Conservation (phyloP, 2,329 filamentous ascomycete species). For the Trichoderma sp. region DNA sequence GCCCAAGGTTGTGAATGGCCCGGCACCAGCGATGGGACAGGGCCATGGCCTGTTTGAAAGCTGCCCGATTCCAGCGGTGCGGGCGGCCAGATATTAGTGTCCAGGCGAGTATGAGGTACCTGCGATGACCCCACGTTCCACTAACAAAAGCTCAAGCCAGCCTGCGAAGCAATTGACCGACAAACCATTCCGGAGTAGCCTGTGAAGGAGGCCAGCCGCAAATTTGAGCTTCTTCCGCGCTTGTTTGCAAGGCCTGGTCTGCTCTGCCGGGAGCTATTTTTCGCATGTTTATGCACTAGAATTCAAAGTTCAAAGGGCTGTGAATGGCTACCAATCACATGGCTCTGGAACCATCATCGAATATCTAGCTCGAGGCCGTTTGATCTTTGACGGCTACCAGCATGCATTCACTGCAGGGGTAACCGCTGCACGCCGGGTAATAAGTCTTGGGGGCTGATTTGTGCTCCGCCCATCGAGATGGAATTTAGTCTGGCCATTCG, state of each 20-base stretch:
- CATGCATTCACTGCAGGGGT: slow-evolving; percentile 20
- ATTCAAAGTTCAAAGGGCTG: slow-evolving; percentile 3
- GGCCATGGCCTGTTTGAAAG: slow-evolving; percentile 13
- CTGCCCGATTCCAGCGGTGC: slow-evolving; percentile 11
- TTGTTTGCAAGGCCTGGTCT: not conserved
- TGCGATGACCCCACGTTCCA: slow-evolving; percentile 15
- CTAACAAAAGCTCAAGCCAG: not conserved
- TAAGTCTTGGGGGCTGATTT: slow-evolving; percentile 14
- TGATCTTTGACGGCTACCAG: slow-evolving; percentile 20
- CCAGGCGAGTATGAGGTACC: slow-evolving; percentile 1
- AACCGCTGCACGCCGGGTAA: slow-evolving; percentile 17
- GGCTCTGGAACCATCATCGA: not conserved
- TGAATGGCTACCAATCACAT: slow-evolving; percentile 18
- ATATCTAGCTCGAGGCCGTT: slow-evolving; percentile 13
- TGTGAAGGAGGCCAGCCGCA: not conserved
- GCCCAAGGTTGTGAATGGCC: not conserved
- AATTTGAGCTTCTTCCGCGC: not conserved
- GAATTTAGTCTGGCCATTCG: not conserved
- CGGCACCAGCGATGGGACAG: not conserved
- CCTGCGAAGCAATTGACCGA: not conserved
- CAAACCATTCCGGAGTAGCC: not conserved
- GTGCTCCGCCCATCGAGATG: slow-evolving; percentile 13
- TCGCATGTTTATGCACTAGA: slow-evolving; percentile 14
- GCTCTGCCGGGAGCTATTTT: slow-evolving; percentile 2
- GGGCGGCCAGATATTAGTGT: slow-evolving; percentile 7